phyloP scores from a whole-genome alignment of 2,329 filamentous ascomycete genomes.

The Arthroderma sp. region DNA sequence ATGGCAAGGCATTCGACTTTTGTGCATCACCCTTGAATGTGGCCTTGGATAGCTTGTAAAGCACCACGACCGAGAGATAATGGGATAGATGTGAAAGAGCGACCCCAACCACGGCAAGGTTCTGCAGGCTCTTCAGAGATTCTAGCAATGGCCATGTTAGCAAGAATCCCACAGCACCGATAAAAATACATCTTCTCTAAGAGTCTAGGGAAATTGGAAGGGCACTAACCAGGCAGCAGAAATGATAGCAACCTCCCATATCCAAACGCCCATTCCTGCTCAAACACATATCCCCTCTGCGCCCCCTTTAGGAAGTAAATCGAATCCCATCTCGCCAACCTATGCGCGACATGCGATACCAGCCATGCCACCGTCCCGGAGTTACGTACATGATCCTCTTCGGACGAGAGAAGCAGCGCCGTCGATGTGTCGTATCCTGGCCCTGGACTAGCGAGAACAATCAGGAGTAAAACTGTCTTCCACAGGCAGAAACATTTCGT shows the following conservation, averaged over 20 bases:
- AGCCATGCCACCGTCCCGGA: background rate
- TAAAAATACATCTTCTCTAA: too few species aligned
- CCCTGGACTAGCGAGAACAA: conserved; percentile 42
- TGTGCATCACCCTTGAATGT: conserved; percentile 36
- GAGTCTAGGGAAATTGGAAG: too few species aligned
- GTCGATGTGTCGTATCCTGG: conserved; percentile 54
- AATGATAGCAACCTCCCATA: conserved; percentile 37
- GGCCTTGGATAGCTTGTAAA: conserved; percentile 54
- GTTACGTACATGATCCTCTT: background rate
- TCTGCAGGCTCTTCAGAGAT: background rate
- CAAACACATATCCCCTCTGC: conserved; percentile 44
- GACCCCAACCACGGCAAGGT: conserved; percentile 46
- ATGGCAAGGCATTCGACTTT: conserved; percentile 25
- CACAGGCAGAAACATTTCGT: conserved; percentile 39
- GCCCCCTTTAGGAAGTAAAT: conserved; percentile 48
- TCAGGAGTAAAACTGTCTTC: conserved; percentile 44
- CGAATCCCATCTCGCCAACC: conserved; percentile 50
- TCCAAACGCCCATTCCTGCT: conserved; percentile 58
- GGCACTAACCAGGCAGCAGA: conserved; percentile 26
- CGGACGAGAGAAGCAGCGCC: conserved; percentile 31
- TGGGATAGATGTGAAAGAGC: conserved; percentile 62
- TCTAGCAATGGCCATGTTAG: background rate
- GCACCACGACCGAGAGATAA: conserved; percentile 57
- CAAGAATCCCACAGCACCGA: background rate
- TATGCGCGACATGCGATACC: conserved; percentile 19